Evolutionary conservation across 371 early-diverging fungal species (phyloP).

Genomic region (Quaeritorhiza haematococci): DNA sequence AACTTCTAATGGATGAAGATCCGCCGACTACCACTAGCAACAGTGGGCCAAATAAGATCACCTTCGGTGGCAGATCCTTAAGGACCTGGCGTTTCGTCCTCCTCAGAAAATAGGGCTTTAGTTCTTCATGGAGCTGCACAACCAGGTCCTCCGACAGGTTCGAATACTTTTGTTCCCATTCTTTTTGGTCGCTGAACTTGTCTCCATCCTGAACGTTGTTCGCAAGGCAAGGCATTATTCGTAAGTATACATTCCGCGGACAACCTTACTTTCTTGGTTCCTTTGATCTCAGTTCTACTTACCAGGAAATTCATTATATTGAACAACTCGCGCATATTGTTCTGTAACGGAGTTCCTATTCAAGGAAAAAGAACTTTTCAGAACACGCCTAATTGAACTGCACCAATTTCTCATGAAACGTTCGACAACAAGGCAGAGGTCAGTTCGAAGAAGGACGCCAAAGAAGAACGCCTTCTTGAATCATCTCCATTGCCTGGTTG

Average conservation of each 20-base stretch:
- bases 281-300: too few species aligned
- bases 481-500: too few species aligned
- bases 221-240: not conserved
- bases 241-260: too few species aligned
- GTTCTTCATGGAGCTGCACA: constrained; percentile 27
- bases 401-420: too few species aligned
- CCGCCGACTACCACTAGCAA: not conserved
- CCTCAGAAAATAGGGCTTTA: constrained; percentile 86
- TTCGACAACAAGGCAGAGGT: constrained; percentile 31
- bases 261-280: too few species aligned
- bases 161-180: constrained; percentile 53
- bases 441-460: too few species aligned
- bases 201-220: constrained; percentile 35
- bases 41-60: constrained; percentile 22
- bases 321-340: constrained; percentile 59
- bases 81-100: constrained; percentile 85
- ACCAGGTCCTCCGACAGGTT: constrained; percentile 24
- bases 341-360: constrained; percentile 79
- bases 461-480: too few species aligned
- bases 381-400: constrained; percentile 37
- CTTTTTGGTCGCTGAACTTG: constrained; percentile 40
- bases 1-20: not conserved
- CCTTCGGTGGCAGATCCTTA: constrained; percentile 83
- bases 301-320: constrained; percentile 70
- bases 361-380: constrained; percentile 39